A percentile compares a stretch with the other conserved stretches of the same genome.
phyloP scores from a whole-genome alignment of 345 rosid genomes.

The Citrus unshiu region DNA sequence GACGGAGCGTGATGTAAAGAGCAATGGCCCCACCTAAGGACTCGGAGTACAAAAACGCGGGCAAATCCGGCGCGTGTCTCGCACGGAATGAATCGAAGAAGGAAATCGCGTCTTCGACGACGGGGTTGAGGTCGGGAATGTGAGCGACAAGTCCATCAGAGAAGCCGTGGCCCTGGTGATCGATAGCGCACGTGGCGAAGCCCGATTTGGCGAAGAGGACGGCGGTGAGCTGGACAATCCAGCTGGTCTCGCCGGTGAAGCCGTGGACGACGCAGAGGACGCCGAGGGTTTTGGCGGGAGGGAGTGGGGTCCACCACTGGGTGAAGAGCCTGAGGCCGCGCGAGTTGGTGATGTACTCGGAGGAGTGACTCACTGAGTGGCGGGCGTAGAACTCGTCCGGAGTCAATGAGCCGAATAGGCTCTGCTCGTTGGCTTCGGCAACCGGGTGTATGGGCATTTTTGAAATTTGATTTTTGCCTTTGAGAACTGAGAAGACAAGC shows the following conservation, averaged over 20 bases:
- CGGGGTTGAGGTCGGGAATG: conserved; percentile 68
- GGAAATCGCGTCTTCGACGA: conserved; percentile 72
- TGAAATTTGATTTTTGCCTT: background rate
- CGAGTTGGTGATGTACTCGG: conserved; percentile 66
- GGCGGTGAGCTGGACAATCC: conserved; percentile 72
- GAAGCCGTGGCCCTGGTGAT: conserved; percentile 98
- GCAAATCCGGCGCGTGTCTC: conserved; percentile 43
- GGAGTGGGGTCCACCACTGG: conserved; percentile 81
- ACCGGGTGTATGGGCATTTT: conserved; percentile 64
- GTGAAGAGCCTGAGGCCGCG: conserved; percentile 78
- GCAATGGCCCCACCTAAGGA: conserved; percentile 95
- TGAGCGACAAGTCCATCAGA: conserved; percentile 75
- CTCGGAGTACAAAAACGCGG: conserved; percentile 78
- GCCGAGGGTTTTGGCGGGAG: conserved; percentile 45
- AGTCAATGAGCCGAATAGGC: conserved; percentile 64
- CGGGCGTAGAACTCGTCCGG: conserved; percentile 70
- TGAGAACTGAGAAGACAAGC: background rate
- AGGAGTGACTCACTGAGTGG: conserved; percentile 68
- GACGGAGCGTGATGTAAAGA: conserved; percentile 68
- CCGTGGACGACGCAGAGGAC: conserved; percentile 86
- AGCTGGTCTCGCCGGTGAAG: conserved; percentile 85
- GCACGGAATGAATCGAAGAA: conserved; percentile 66
- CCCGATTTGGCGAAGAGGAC: conserved; percentile 77
- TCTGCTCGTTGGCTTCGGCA: conserved; percentile 56
- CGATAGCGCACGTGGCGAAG: conserved; percentile 76